Evolutionary conservation across 176 grass and related monocot species (phyloP).

Genomic region (Avena sativa): DNA sequence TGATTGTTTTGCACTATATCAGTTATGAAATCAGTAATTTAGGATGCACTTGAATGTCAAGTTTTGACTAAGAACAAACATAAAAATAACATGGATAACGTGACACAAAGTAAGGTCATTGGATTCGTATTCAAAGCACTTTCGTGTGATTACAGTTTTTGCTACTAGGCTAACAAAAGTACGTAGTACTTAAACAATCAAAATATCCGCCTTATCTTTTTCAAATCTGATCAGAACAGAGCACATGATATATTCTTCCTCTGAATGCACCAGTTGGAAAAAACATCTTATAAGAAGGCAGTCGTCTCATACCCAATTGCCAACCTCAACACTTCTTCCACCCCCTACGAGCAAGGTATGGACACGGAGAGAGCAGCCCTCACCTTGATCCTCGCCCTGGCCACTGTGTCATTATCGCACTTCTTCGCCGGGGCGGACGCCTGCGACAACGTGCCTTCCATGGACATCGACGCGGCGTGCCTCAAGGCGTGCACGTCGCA

Average conservation of each 20-base stretch:
- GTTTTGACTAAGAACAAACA: no score
- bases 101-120: no score
- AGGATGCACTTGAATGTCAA: no score
- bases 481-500: not conserved
- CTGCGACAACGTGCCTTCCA: not conserved
- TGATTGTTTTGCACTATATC: no score
- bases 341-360: not conserved
- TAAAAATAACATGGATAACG: no score
- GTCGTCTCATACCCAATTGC: not conserved
- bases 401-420: not conserved
- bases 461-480: conserved; percentile 2
- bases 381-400: not conserved
- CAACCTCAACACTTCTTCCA: not conserved
- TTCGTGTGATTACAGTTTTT: not conserved
- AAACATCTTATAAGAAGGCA: not conserved
- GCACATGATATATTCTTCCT: not conserved
- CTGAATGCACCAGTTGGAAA: not conserved
- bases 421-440: not conserved
- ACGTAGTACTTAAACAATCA: not conserved
- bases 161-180: no score
- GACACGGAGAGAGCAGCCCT: not conserved
- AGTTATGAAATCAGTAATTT: no score
- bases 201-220: not conserved
- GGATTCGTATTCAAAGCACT: no score
- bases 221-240: not conserved